Evolutionary conservation across 2,329 filamentous ascomycete genomes (phyloP).

Genomic region (Botrytis fragariae): DNA sequence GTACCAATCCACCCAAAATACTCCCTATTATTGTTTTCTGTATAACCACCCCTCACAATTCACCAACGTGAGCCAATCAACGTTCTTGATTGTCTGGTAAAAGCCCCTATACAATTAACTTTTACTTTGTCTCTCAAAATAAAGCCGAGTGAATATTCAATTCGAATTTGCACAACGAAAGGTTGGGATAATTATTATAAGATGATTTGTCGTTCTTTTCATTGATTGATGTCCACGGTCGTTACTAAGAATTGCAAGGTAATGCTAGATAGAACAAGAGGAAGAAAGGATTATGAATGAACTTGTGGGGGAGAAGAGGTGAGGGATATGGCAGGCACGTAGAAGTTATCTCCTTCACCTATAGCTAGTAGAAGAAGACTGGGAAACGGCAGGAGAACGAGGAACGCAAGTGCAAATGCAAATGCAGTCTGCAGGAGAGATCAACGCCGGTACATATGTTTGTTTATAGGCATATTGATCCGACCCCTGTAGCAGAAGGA

Average conservation of each 20-base stretch:
- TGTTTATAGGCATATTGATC: background rate
- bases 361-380: background rate
- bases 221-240: background rate
- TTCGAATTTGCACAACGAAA: background rate
- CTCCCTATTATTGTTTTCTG: background rate
- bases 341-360: background rate
- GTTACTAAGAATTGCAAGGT: background rate
- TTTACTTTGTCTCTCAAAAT: background rate
- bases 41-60: slow-evolving; percentile 7
- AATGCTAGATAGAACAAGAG: background rate
- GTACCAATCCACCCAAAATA: background rate
- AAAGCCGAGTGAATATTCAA: background rate
- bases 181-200: background rate
- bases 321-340: background rate
- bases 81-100: background rate
- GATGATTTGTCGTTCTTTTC: background rate
- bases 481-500: background rate
- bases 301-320: background rate
- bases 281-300: background rate
- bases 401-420: background rate
- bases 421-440: slow-evolving; percentile 11
- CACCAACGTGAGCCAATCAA: slow-evolving; percentile 8
- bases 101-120: background rate
- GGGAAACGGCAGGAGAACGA: background rate
- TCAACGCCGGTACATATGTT: slow-evolving; percentile 8